Conservation (phyloP, 805 yeast species). For the Yamadazyma tumulicola region DNA sequence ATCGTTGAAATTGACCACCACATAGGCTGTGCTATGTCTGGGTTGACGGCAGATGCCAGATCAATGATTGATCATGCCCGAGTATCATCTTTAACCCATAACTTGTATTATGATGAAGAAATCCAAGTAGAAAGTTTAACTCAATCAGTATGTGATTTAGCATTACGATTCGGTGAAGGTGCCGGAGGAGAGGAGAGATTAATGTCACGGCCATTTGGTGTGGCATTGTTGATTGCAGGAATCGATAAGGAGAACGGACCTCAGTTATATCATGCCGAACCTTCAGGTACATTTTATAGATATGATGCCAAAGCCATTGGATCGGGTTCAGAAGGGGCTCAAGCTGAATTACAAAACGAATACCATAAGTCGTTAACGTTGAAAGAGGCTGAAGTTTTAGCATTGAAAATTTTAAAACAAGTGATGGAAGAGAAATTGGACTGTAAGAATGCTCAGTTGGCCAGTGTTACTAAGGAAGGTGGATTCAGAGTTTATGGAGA, state of each 20-base stretch:
- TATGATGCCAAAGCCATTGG: constrained; percentile 99
- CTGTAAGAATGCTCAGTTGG: constrained; percentile 90
- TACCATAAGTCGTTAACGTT: constrained; percentile 90
- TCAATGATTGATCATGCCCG: constrained; percentile 99
- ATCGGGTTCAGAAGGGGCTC: constrained; percentile 98
- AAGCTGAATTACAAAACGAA: constrained; percentile 93
- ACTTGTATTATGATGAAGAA: constrained; percentile 85
- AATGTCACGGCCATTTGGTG: constrained; percentile 99
- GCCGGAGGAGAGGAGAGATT: constrained; percentile 92
- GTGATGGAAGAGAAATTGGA: constrained; percentile 99
- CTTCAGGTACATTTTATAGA: constrained; percentile 95
- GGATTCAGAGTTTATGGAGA: constrained; percentile 87
- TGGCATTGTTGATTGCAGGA: constrained; percentile 94
- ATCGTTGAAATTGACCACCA: constrained; percentile 92
- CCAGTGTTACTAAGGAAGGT: constrained; percentile 80
- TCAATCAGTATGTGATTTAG: constrained; percentile 95
- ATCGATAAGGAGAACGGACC: constrained; percentile 91
- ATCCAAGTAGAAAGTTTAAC: constrained; percentile 91
- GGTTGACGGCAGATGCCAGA: constrained; percentile 97
- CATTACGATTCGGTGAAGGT: constrained; percentile 95
- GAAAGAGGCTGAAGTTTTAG: constrained; percentile 87
- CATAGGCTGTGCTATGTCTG: constrained; percentile 98
- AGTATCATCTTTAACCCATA: constrained; percentile 82
- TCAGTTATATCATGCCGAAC: constrained; percentile 97
- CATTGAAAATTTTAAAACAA: constrained; percentile 87